A percentile compares a stretch with the other conserved stretches of the same genome.
Evolutionary conservation across 2,329 filamentous ascomycete genomes (phyloP).

Genomic region (Exophiala calicioides): DNA sequence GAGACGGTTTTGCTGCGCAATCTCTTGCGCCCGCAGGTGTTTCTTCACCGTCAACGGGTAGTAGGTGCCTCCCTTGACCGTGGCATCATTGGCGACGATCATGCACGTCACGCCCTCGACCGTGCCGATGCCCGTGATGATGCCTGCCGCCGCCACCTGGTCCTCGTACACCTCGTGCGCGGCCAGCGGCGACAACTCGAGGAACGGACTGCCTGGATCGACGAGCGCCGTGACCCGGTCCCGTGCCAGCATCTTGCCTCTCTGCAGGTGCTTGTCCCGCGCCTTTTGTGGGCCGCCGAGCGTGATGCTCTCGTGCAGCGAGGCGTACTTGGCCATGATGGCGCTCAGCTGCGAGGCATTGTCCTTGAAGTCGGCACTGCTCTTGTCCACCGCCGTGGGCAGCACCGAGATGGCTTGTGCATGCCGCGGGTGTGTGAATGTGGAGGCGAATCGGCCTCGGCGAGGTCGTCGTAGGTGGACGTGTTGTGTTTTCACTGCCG

Average conservation of each 20-base stretch:
- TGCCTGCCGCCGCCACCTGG: slow-evolving; percentile 83
- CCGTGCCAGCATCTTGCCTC: slow-evolving; percentile 91
- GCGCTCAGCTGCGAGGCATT: slow-evolving; percentile 78
- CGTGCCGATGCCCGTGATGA: slow-evolving; percentile 87
- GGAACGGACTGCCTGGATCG: slow-evolving; percentile 84
- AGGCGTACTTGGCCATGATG: slow-evolving; percentile 67
- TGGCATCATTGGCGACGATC: slow-evolving; percentile 94
- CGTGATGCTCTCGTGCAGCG: slow-evolving; percentile 70
- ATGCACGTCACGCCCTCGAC: slow-evolving; percentile 90
- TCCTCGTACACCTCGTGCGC: slow-evolving; percentile 86
- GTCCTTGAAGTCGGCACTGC: slow-evolving; percentile 75
- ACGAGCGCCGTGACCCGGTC: slow-evolving; percentile 85
- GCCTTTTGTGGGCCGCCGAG: slow-evolving; percentile 79
- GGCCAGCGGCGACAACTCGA: slow-evolving; percentile 91
- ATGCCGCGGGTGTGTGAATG: slow-evolving; percentile 78
- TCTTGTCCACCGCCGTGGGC: slow-evolving; percentile 72
- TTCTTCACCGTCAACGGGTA: slow-evolving; percentile 98
- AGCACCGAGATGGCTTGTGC: slow-evolving; percentile 80
- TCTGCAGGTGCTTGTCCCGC: slow-evolving; percentile 78
- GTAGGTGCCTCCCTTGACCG: slow-evolving; percentile 95
- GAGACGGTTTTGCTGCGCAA: slow-evolving; percentile 81
- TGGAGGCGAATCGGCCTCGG: slow-evolving; percentile 58
- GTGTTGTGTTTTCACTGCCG: too few species aligned
- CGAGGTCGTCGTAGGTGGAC: slow-evolving; percentile 3
- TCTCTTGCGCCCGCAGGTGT: slow-evolving; percentile 86